Evolutionary conservation across 148 eudicot genomes (phyloP).

Genomic region (Camellia sinensis): DNA sequence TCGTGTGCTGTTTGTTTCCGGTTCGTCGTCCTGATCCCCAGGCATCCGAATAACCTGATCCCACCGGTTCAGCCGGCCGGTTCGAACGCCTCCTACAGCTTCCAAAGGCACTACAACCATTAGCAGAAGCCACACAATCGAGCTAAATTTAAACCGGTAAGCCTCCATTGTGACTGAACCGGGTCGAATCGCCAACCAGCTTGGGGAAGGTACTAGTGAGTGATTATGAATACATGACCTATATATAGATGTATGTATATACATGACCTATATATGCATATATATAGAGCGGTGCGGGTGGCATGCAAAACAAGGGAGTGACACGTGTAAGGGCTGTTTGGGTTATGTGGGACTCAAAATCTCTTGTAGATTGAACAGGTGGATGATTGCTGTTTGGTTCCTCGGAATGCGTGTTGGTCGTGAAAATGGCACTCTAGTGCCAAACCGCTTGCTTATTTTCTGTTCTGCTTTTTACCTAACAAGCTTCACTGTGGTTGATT

Average conservation of each 20-base stretch:
- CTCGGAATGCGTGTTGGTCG: not conserved
- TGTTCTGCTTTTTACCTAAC: not conserved
- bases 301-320: conserved; percentile 11
- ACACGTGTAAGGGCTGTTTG: conserved; percentile 5
- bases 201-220: not conserved
- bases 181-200: not conserved
- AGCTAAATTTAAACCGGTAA: too few species aligned
- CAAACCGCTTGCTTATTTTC: not conserved
- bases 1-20: conserved; percentile 17
- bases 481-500: too few species aligned
- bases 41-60: conserved; percentile 27
- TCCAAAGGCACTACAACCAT: not conserved
- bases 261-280: not conserved
- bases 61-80: conserved; percentile 7
- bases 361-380: not conserved
- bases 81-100: conserved; percentile 5
- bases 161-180: conserved; percentile 9
- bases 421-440: not conserved
- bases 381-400: not conserved
- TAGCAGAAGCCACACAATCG: conserved; percentile 11
- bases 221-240: not conserved
- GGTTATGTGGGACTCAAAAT: not conserved
- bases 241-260: not conserved
- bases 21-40: not conserved
- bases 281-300: conserved; percentile 3